A percentile compares a stretch with the other conserved stretches of the same genome.
Evolutionary conservation across 1,284 basidiomycete genomes (phyloP).

Genomic region (Tilletia horrida): DNA sequence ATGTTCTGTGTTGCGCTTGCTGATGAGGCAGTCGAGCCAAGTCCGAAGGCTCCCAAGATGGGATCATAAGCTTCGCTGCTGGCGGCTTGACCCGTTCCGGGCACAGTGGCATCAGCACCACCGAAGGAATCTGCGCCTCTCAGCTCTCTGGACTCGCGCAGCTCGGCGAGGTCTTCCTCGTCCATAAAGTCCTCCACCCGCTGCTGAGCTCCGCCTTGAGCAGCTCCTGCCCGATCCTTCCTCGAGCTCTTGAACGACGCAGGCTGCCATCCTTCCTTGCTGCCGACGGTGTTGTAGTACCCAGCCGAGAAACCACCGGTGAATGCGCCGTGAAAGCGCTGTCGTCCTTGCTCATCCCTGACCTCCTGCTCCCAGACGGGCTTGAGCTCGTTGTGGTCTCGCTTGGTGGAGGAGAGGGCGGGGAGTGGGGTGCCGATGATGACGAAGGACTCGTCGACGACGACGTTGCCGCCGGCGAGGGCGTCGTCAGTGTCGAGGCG

Average conservation of each 20-base stretch:
- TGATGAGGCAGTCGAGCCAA: slow-evolving; percentile 60
- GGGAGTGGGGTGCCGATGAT: slow-evolving; percentile 89
- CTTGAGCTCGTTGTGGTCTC: slow-evolving; percentile 86
- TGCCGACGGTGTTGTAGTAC: slow-evolving; percentile 93
- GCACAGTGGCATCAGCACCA: background rate
- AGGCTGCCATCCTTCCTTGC: slow-evolving; percentile 95
- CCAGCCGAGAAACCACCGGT: slow-evolving; percentile 97
- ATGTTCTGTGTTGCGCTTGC: background rate
- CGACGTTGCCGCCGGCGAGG: background rate
- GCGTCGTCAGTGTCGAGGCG: background rate
- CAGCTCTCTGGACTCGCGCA: slow-evolving; percentile 69
- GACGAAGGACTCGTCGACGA: slow-evolving; percentile 24
- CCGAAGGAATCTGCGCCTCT: slow-evolving; percentile 23
- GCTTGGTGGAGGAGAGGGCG: slow-evolving; percentile 74
- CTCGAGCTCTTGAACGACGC: slow-evolving; percentile 68
- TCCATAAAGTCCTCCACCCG: slow-evolving; percentile 95
- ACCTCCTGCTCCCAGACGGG: slow-evolving; percentile 98
- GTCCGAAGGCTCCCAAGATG: slow-evolving; percentile 50
- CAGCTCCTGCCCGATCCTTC: slow-evolving; percentile 59
- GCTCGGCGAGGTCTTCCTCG: slow-evolving; percentile 86
- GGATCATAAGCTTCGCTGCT: slow-evolving; percentile 19
- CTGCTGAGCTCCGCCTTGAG: slow-evolving; percentile 62
- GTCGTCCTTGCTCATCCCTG: slow-evolving; percentile 85
- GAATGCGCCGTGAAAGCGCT: slow-evolving; percentile 92
- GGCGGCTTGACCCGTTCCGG: background rate